Base-by-base conservation (phyloP, 2,329 filamentous ascomycete genomes). In the Fusarium tanahbumbuense region DNA sequence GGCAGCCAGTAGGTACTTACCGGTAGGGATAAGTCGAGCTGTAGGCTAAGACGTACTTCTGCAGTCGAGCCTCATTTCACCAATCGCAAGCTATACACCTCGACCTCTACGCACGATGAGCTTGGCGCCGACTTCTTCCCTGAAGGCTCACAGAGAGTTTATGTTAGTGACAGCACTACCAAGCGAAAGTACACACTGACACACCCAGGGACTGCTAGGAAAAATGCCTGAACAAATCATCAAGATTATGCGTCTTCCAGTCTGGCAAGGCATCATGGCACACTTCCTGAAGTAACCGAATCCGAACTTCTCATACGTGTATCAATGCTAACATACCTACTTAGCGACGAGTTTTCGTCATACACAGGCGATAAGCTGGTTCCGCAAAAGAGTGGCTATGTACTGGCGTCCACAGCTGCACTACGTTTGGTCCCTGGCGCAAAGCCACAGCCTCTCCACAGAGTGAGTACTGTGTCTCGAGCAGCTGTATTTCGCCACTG, bases 351-450 rank as follows among this genome's bases (percentile, higher is more conserved):
- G 18, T 56, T 44, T 8, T 56, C 30, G 4, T 56, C 53, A 0
- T 56, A 56, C 28, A 56, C 53, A 13, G 53, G 53, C 6, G 42
- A 56, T 9, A 56, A 32, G 3, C 13, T 48, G n/a, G 42, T 56
- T 20, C 18, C 53, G 8, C 53, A 56, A 15, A 56, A 48, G 28
- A 56, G 53, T 37, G 53, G 53, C 20, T 56, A 56, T 6, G 40
- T 48, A 10, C 6, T 56, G 1, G 42, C 53, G 2, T 56, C 53
- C 12, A 56, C 53, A 1, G 53, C 53, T 13, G 53, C 53, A 8
- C 15, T 56, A 3, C 41, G 53, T 18, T 6, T 56, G 2, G 53
- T 44, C 4, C 53, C 53, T 3, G 53, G 53, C 4, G 53, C 53
- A 25, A 45, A 56, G n/a, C 30, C 53, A 8, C 53, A 56, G 2